A percentile compares a stretch with the other conserved stretches of the same genome.
These are phyloP conservation scores for Lactifluus pinguis DNA, from an alignment of 768 basidiomycete species.

Conservation along the genomic window DNA sequence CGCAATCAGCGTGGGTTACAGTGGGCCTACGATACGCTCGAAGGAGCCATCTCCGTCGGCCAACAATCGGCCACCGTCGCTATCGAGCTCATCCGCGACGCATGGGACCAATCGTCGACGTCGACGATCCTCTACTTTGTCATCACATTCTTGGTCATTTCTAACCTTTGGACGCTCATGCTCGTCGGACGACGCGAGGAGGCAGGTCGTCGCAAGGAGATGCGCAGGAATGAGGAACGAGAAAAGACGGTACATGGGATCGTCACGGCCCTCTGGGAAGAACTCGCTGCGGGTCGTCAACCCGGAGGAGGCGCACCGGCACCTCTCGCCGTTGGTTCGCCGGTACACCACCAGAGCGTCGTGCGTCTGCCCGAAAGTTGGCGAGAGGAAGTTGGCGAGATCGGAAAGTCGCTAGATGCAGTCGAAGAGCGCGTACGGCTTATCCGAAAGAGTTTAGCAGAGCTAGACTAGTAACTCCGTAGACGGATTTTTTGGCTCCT, in stretches of 20 bases:
- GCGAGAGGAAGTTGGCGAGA: conserved; percentile 9
- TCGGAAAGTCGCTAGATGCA: conserved; percentile 5
- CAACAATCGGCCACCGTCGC: conserved; percentile 60
- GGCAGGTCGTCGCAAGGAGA: conserved; percentile 35
- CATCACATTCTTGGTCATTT: conserved; percentile 62
- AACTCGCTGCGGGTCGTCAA: conserved; percentile 43
- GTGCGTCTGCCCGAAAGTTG: conserved; percentile 16
- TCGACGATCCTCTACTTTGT: conserved; percentile 66
- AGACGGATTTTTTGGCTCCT: background rate
- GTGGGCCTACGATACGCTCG: conserved; percentile 84
- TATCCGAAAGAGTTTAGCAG: conserved; percentile 7
- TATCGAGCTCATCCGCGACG: conserved; percentile 68
- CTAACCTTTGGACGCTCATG: conserved; percentile 65
- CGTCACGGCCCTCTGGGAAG: conserved; percentile 64
- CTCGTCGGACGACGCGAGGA: conserved; percentile 42
- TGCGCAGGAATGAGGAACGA: conserved; percentile 52
- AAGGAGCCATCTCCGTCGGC: conserved; percentile 65
- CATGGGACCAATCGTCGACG: conserved; percentile 68
- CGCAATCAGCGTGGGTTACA: conserved; percentile 60
- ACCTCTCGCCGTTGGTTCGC: background rate
- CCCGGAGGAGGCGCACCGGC: background rate
- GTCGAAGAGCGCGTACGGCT: conserved; percentile 15
- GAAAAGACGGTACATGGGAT: conserved; percentile 70
- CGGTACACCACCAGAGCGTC: background rate
- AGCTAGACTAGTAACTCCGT: background rate